Evolutionary conservation across 768 basidiomycete genomes (phyloP).

Genomic region (Suillus subluteus): DNA sequence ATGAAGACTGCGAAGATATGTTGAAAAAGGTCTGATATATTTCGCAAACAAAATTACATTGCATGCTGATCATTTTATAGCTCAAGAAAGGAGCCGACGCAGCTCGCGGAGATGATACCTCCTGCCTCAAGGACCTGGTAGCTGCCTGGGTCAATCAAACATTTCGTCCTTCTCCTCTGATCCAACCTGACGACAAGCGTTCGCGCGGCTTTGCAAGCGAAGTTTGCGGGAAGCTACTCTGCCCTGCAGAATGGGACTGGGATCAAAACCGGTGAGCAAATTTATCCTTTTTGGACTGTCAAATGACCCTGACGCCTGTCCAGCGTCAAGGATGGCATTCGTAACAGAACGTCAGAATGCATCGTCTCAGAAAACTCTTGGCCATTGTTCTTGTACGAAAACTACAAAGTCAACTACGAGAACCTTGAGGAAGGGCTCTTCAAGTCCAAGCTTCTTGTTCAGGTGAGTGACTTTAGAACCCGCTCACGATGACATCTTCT

Average conservation of each 20-base stretch:
- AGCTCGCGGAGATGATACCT: no score
- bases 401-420: no score
- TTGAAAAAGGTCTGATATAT: no score
- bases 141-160: neutral
- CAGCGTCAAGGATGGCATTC: conserved; percentile 7
- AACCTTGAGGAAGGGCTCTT: no score
- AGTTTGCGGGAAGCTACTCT: conserved; percentile 1
- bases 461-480: no score
- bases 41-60: no score
- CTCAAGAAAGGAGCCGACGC: no score
- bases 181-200: neutral
- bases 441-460: no score
- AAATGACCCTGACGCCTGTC: neutral
- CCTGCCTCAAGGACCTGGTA: neutral
- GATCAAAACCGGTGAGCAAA: neutral
- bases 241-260: conserved; percentile 2
- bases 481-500: no score
- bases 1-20: no score
- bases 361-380: conserved; percentile 17
- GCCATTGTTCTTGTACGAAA: conserved; percentile 5
- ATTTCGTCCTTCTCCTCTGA: neutral
- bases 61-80: no score
- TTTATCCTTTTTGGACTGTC: neutral
- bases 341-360: conserved; percentile 12
- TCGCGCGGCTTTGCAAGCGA: neutral